Evolutionary conservation across 2,329 filamentous ascomycete species (phyloP), one percentile per base, ranked within the genome.

Genomic region (Penicillium italicum): DNA sequence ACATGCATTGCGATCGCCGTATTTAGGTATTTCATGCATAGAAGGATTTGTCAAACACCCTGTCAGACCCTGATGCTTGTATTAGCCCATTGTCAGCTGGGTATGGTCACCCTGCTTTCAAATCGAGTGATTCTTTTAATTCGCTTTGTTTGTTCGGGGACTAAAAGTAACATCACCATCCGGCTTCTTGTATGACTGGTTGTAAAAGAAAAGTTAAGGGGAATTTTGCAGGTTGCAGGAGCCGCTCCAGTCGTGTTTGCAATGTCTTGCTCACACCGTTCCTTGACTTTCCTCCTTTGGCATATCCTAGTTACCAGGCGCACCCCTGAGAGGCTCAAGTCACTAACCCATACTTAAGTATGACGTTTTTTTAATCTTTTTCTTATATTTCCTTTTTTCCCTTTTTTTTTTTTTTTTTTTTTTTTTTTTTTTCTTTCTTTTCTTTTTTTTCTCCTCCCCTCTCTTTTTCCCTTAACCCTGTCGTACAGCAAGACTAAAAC

Each of bases 11-110:
- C 22, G 47, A 55, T 61, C 55, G 37, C 64, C 63, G 61, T 61
- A 43, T 60, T 53, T 34, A 62, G 62, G 62, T 61, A 68, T 63
- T 58, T 46, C 56, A 55, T 68, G 64, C 65, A 67, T 66, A 54
- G 56, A 62, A 55, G 53, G 55, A 61, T 60, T 62, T 58, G 53
- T 59, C 57, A 57, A 58, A 28, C 30, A 57, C 52, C 41, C 45
- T 51, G 60, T 61, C 55, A 50, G 33, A 37, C 47, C 28, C 10
- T 20, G 34, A 37, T 47, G 49, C 36, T 33, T 46, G 53, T 42
- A 42, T 54, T 49, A 31, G 28, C 40, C 24, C 20, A 38, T 51
- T 51, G 28, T 53, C 47, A 33, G 28, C 43, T 24, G 30, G 43
- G 43, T 22, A 50, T 30, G n/a, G 45, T 49, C 24, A 30, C 51